Base-by-base conservation (phyloP, 345 rosid genomes). In the Tarenaya hassleriana region DNA sequence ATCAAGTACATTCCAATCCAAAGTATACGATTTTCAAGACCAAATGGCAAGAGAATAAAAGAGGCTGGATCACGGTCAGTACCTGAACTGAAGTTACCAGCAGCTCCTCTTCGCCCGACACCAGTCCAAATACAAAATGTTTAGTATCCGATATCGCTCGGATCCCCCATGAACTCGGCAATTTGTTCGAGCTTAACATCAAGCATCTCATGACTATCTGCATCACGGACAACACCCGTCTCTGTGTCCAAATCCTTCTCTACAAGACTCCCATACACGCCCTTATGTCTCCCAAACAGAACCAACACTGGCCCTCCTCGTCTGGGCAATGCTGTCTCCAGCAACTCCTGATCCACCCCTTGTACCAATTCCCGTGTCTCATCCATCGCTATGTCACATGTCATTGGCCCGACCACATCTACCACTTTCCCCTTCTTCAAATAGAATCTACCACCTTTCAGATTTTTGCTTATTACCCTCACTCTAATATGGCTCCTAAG, bases 271-370 rank as follows among this genome's bases (percentile, higher is more conserved):
- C 98, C 98, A 62, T 75, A 83, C 0, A 67, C 75, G 39, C 89
- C 95, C 43, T 79, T 75, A 65, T 86, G 76, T 53, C 62, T 85
- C 32, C 96, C 96, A 34, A 57, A 70, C 50, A 87, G 43, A 55
- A 91, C 70, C 59, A 87, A 72, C 15, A 91, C 89, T 0, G 70
- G 67, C 4, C 92, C 95, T 8, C 87, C 95, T 10, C 76, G 70
- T 50, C 74, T 78, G 0, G 96, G 96, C 66, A 90, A 66, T 58
- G 89, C 97, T 34, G 91, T 86, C 83, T 90, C 91, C 7, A 90
- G 88, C 58, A 76, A 52, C 42, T 82, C 81, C 69, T 86, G 97
- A 66, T 80, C 73, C 7, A 90, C 80, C 15, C 79, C 84, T 70
- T 82, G 84, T 20, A 90, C 65, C 71, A 90, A 63, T 64, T 90